These are phyloP conservation scores for Lippia alba DNA, from an alignment of 305 asterid genomes.

Conservation along the genomic window DNA sequence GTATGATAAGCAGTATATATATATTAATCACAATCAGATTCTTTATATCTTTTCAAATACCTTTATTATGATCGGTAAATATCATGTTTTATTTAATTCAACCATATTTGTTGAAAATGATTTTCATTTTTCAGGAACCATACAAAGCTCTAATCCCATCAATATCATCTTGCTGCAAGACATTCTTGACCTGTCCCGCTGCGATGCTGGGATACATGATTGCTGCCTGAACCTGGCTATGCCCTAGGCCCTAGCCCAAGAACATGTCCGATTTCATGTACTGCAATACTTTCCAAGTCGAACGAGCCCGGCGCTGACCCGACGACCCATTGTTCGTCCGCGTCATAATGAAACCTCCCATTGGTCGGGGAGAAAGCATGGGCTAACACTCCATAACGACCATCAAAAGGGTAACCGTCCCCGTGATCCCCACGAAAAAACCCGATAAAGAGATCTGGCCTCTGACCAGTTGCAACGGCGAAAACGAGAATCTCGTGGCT, in stretches of 20 bases:
- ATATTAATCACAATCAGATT: too few relatives aligned
- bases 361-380: slow-evolving; percentile 44
- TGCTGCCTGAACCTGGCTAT: slow-evolving; percentile 36
- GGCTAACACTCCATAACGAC: slow-evolving; percentile 44
- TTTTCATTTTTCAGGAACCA: slow-evolving; percentile 1
- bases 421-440: slow-evolving; percentile 37
- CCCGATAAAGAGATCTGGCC: slow-evolving; percentile 31
- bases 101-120: too few relatives aligned
- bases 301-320: not conserved
- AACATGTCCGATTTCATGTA: slow-evolving; percentile 57
- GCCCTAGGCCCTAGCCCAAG: slow-evolving; percentile 52
- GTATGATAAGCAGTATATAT: too few relatives aligned
- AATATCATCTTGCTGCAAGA: slow-evolving; percentile 40
- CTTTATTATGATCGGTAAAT: too few relatives aligned
- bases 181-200: slow-evolving; percentile 13
- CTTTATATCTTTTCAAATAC: too few relatives aligned
- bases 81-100: too few relatives aligned
- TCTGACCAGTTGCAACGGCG: not conserved
- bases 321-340: slow-evolving; percentile 40
- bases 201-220: slow-evolving; percentile 39
- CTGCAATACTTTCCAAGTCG: slow-evolving; percentile 44
- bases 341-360: slow-evolving; percentile 50
- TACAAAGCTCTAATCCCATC: slow-evolving; percentile 41
- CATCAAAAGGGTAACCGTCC: slow-evolving; percentile 41
- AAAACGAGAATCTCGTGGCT: slow-evolving; percentile 35